Evolutionary conservation across 176 grass and related monocot species (phyloP), one percentile per base, ranked within the genome.

Genomic region (Carex parvula): DNA sequence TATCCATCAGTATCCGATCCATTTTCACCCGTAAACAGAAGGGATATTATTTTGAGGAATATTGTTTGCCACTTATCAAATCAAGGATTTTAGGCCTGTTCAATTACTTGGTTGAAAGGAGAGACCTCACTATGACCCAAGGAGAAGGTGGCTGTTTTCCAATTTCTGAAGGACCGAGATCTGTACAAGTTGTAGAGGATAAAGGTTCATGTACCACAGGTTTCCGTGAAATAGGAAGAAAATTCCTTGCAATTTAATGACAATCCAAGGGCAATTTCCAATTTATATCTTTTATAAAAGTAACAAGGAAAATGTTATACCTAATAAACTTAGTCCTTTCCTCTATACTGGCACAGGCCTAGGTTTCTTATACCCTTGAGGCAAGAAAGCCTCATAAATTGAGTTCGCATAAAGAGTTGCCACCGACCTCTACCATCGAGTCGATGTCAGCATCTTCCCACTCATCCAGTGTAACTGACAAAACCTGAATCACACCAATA

Each of bases 361-460:
- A 66, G 96, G 96, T 84, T 95, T 99, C 30, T 86, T 84, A 88
- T 95, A 91, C 52, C 90, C 90, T 90, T 88, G 92, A 37, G 96
- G 89, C 75, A 99, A 89, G 89, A 99, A 99, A 81, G 96, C 93
- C 85, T 99, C 96, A 84, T 99, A 99, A 79, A 99, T 99, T 78
- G 96, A 95, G 88, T 99, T 99, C n/a, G 96, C 96, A 87, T 95
- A 99, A n/a, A 37, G 96, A 95, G 83, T 99, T 99, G 81, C 96
- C 96, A 87, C 93, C 96, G 79, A 99, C 93, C 81, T 99, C 96
- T 75, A 99, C 7, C 89, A 99, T 95, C 12, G 93, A 93, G 81
- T 99, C 93, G 44, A 95, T 92, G 69, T 99, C 96, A 42, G 83
- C 87, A 60, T 99, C 96, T 78, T 71, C 87, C 96, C 96, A 99